Evolutionary conservation across 768 basidiomycete species (phyloP), one percentile per base, ranked within the genome.

Genomic region (Amanita subjunquillea): DNA sequence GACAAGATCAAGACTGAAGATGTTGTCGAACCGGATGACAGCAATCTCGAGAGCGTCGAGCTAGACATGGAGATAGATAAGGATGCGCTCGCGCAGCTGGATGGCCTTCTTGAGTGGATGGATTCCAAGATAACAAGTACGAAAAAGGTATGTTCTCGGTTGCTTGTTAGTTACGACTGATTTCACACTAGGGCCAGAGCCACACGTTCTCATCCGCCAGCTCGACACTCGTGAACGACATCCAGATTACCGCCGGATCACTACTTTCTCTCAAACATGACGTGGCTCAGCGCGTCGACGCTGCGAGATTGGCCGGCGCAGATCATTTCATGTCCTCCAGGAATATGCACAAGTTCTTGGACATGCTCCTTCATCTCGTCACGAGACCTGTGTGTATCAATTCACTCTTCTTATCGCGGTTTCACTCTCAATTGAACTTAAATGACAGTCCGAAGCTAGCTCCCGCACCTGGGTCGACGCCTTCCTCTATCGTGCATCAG

Each of bases 401-500:
- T 45, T 17, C 36, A 42, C 27, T 17, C 53, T 44, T 36, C 36
- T 55, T 32, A 53, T 53, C 27, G 38, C 39, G 0, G 32, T 20
- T 43, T 54, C 44, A 48, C 36, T 56, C 41, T 45, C 6, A 53
- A 30, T 30, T 30, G 1, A 30, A 30, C 7, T 30, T 30, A 42
- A 53, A 23, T 55, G 36, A 53, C 47, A 60, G 59, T 57, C 56
- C 32, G 57, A 60, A 53, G 57, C 57, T 48, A 55, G 60, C 46
- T 47, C 54, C 25, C 57, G 60, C 51, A 49, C 56, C 45, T 60
- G 60, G 59, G 54, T 58, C 23, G 59, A 61, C 29, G 51, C 58
- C 41, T 56, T 61, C 54, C 48, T 61, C 46, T 58, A 53, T 48
- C 58, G 59, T 20, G 58, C 50, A 50, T 59, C 60, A 10, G 60